A percentile compares a stretch with the other conserved stretches of the same genome.
These are phyloP conservation scores for Suhomyces choctaworum DNA, from an alignment of 1,139 yeast species.

Conservation along the genomic window DNA sequence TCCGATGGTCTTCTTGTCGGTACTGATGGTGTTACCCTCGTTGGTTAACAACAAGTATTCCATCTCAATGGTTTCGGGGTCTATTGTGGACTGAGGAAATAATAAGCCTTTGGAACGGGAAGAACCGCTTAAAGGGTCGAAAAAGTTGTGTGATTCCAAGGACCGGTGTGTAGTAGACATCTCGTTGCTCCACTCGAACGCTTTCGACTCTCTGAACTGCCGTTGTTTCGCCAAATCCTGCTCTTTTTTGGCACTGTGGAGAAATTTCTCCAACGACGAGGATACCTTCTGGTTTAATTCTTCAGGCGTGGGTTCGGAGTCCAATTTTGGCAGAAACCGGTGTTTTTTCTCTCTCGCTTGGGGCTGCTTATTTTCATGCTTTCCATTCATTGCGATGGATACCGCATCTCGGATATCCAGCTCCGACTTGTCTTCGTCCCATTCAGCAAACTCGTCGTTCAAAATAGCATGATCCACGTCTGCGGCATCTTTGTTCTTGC, in stretches of 20 bases:
- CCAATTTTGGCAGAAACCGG: background rate
- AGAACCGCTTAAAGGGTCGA: slow-evolving; percentile 33
- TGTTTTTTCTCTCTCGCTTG: slow-evolving; percentile 2
- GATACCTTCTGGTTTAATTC: slow-evolving; percentile 2
- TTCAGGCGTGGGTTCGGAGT: background rate
- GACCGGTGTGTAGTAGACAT: slow-evolving; percentile 38
- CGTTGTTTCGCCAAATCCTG: slow-evolving; percentile 41
- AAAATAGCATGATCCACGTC: slow-evolving; percentile 17
- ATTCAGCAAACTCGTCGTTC: slow-evolving; percentile 6
- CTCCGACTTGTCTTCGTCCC: slow-evolving; percentile 15
- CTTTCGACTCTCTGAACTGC: slow-evolving; percentile 48
- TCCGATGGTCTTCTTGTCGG: slow-evolving; percentile 45
- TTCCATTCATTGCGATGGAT: slow-evolving; percentile 22
- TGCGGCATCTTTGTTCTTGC: slow-evolving; percentile 18
- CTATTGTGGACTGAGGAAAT: slow-evolving; percentile 5
- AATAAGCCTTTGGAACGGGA: slow-evolving; percentile 3
- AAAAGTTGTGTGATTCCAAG: slow-evolving; percentile 48
- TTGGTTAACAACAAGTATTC: slow-evolving; percentile 51
- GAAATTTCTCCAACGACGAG: slow-evolving; percentile 34
- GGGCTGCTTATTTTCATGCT: background rate
- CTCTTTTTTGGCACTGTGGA: slow-evolving; percentile 45
- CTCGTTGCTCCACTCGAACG: slow-evolving; percentile 54
- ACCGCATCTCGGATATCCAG: slow-evolving; percentile 25
- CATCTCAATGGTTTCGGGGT: slow-evolving; percentile 5
- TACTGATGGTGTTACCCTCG: slow-evolving; percentile 41